Base-by-base conservation (phyloP, 2,329 filamentous ascomycete genomes). In the Hymenoscyphus scutula region DNA sequence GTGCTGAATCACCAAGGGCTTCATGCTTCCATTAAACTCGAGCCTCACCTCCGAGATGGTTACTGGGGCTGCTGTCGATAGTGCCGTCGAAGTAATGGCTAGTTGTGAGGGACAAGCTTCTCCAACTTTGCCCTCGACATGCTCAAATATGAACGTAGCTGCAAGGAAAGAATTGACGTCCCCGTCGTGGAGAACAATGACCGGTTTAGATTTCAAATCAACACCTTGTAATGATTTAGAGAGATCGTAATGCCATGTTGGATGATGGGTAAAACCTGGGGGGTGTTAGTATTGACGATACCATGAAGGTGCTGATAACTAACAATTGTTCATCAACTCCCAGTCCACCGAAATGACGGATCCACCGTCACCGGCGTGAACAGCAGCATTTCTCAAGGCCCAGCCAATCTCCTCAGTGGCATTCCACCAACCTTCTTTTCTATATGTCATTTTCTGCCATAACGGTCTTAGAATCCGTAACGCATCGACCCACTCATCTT, bases 281-380 rank as follows among this genome's bases (percentile, higher is more conserved):
- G 10, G 54, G 48, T 34, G 63, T 73, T 62, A 75, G 69, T 56
- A 67, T 25, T 7, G 7, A 34, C 4, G 1, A 51, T 32, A 51
- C 1, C 4, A 30, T 27, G 5, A 27, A 30, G n/a, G 25, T 38
- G 19, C 13, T 23, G 51, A 13, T 29, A 23, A 56, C 83, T 73
- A 75, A 87, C 85, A 79, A 53, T 75, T 81, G 62, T 84, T 80
- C 72, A 89, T 77, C 53, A 89, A 76, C 70, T 89, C 87, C 84
- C 87, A 88, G 69, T 88, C 85, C 58, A 87, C 82, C 30, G 84
- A 79, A 38, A 89, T 75, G 8, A 89, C 78, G 32, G 87, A 76
- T 59, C 84, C 81, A 8, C 80, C 80, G 59, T 84, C 80, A 7
- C 80, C 80, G 55, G 78, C 76, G 64, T 81, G 76, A 2, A 76